Base-by-base conservation (phyloP, 108 stramenopile genomes). In the Epithemia pelagica region DNA sequence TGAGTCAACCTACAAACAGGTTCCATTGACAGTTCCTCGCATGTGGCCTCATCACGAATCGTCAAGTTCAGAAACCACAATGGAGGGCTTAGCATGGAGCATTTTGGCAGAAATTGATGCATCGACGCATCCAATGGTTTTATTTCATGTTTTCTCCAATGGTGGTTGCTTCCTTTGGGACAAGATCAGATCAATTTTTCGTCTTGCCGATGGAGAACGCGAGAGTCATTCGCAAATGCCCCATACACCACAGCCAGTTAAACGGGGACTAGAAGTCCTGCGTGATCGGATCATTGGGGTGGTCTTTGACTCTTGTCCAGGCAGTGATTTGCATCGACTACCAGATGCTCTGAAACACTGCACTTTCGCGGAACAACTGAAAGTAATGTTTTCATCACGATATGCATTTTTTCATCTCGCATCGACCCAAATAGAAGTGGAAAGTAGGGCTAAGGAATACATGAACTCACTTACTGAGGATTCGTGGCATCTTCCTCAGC, bases 121-220 rank as follows among this genome's bases (percentile, higher is more conserved):
- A 53, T 62, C 64, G 27, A 66, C 76, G 66, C 65, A 71, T 59
- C 46, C 70, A 5, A 30, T 57, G 28, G 72, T 74, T 37, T 30
- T 94, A 2, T 73, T 89, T 60, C 89, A 94, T 62, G 61, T 65
- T 28, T 89, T 94, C 66, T 94, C 92, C 22, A 94, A 94, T 72
- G 87, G 85, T 0, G 89, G 92, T 22, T 86, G 88, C 76, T 94
- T 94, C 62, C 64, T 94, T 1, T 94, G 88, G 88, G 92, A 94
- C 75, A 71, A 75, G 54, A 52, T 94, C 21, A 69, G 88, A 26
- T 52, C 52, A 18, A 63, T 87, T n/a, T 60, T 87, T 60, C 37
- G 15, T 46, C 37, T 46, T 10, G 37, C 37, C 37, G 37, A 46
- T 10, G 37, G 10, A 46, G 5, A 10, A 5, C 10, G 15, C 10